Percentiles rank a stretch among this genome's conserved stretches.
phyloP scores from a whole-genome alignment of 257 asterid species.

The Gentiana macrophylla region DNA sequence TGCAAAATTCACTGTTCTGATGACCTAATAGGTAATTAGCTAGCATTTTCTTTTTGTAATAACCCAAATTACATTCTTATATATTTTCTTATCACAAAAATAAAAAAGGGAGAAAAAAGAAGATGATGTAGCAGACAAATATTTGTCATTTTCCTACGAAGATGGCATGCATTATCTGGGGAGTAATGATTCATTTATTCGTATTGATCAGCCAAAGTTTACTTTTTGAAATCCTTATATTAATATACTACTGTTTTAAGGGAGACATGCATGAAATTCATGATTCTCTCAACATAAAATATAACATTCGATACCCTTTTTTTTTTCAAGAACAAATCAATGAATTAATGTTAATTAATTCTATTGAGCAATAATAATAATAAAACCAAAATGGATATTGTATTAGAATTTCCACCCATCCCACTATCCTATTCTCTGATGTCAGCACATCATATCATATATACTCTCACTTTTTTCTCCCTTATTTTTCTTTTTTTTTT shows the following conservation, averaged over 20 bases:
- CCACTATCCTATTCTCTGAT: slow-evolving; percentile 16
- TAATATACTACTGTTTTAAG: background rate
- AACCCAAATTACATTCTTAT: too few species aligned
- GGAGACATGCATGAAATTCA: background rate
- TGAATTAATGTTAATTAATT: background rate
- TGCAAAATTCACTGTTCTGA: too few species aligned
- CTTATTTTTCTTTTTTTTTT: background rate
- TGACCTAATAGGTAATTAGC: too few species aligned
- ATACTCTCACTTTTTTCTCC: background rate
- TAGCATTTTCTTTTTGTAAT: too few species aligned
- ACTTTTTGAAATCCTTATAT: background rate
- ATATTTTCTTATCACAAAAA: too few species aligned
- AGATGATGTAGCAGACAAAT: too few species aligned
- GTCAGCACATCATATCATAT: slow-evolving; percentile 4
- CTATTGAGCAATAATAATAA: background rate
- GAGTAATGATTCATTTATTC: background rate
- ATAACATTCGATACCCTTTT: slow-evolving; percentile 8
- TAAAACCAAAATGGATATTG: background rate
- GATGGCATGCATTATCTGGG: background rate
- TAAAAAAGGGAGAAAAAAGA: too few species aligned
- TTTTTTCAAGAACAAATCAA: too few species aligned
- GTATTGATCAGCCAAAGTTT: background rate
- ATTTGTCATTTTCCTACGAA: too few species aligned
- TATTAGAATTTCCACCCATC: slow-evolving; percentile 4
- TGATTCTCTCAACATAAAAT: slow-evolving; percentile 2